These are phyloP conservation scores for Clarireedia sp. DNA, from an alignment of 2,329 filamentous ascomycete genomes.

Conservation along the genomic window DNA sequence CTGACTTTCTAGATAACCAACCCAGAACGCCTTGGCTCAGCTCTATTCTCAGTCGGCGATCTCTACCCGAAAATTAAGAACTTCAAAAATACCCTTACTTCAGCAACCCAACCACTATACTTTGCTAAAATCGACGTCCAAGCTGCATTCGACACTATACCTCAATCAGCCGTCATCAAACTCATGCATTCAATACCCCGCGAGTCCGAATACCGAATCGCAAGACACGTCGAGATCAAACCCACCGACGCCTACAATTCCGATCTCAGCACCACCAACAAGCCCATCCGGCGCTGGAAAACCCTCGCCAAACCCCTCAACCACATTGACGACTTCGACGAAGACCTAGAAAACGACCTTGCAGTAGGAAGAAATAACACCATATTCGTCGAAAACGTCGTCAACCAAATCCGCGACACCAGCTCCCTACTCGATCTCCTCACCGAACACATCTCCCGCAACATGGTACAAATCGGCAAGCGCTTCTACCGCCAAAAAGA, in stretches of 20 bases:
- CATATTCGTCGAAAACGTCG: slow-evolving; percentile 66
- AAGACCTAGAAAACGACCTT: slow-evolving; percentile 21
- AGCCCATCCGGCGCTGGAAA: slow-evolving; percentile 26
- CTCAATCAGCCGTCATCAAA: slow-evolving; percentile 63
- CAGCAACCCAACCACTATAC: slow-evolving; percentile 47
- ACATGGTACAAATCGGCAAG: slow-evolving; percentile 82
- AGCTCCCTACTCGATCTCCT: slow-evolving; percentile 61
- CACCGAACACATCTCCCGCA: slow-evolving; percentile 70
- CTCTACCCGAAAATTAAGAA: slow-evolving; percentile 64
- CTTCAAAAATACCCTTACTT: slow-evolving; percentile 52
- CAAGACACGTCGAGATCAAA: slow-evolving; percentile 67
- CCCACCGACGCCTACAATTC: slow-evolving; percentile 30
- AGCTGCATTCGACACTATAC: slow-evolving; percentile 91
- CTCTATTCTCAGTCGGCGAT: slow-evolving; percentile 74
- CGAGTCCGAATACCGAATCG: slow-evolving; percentile 58
- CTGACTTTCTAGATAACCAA: slow-evolving; percentile 34
- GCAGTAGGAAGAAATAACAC: slow-evolving; percentile 46
- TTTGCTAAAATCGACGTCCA: slow-evolving; percentile 92
- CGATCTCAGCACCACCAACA: slow-evolving; percentile 9
- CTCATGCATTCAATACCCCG: slow-evolving; percentile 53
- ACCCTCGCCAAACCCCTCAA: slow-evolving; percentile 23
- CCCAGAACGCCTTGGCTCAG: slow-evolving; percentile 61
- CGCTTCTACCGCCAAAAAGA: slow-evolving; percentile 79
- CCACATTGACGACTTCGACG: slow-evolving; percentile 26
- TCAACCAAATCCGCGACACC: slow-evolving; percentile 48